Evolutionary conservation across 345 rosid species (phyloP).

Genomic region (Populus alba): DNA sequence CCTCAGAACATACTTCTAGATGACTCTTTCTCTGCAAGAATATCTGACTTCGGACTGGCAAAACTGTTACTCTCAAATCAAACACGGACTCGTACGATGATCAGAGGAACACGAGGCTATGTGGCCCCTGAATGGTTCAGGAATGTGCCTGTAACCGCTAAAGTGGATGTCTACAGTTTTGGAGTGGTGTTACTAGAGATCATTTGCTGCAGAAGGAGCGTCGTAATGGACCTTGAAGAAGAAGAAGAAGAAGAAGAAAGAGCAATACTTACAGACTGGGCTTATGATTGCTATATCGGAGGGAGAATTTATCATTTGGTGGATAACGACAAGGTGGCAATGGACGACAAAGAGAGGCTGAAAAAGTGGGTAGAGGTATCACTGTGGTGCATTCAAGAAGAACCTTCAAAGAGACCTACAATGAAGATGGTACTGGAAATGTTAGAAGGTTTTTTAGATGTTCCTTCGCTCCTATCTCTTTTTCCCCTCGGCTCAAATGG

Average conservation of each 20-base stretch:
- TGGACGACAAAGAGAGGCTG: slow-evolving; percentile 9
- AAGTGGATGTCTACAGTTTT: slow-evolving; percentile 21
- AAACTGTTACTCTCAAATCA: slow-evolving; percentile 10
- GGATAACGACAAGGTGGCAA: slow-evolving; percentile 12
- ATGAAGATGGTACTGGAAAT: slow-evolving; percentile 24
- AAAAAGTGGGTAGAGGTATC: slow-evolving; percentile 11
- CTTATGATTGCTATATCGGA: slow-evolving; percentile 6
- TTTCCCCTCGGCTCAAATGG: background rate
- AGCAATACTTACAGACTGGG: slow-evolving; percentile 16
- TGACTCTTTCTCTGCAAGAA: background rate
- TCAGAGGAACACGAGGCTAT: slow-evolving; percentile 20
- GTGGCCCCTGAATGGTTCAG: slow-evolving; percentile 20
- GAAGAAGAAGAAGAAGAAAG: background rate
- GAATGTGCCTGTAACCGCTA: slow-evolving; percentile 15
- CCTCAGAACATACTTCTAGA: slow-evolving; percentile 24
- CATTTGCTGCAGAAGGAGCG: slow-evolving; percentile 20
- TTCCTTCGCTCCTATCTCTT: slow-evolving; percentile 4
- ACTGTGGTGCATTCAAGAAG: slow-evolving; percentile 18
- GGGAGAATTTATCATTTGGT: slow-evolving; percentile 3
- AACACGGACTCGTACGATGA: slow-evolving; percentile 1
- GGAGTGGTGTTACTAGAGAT: slow-evolving; percentile 20
- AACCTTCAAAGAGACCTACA: slow-evolving; percentile 22
- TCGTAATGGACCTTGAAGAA: background rate
- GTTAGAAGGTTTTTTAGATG: slow-evolving; percentile 21
- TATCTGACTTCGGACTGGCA: slow-evolving; percentile 19